Evolutionary conservation across 352 stramenopile species (phyloP), one percentile per base, ranked within the genome.

Genomic region (Pythium phragmitis): DNA sequence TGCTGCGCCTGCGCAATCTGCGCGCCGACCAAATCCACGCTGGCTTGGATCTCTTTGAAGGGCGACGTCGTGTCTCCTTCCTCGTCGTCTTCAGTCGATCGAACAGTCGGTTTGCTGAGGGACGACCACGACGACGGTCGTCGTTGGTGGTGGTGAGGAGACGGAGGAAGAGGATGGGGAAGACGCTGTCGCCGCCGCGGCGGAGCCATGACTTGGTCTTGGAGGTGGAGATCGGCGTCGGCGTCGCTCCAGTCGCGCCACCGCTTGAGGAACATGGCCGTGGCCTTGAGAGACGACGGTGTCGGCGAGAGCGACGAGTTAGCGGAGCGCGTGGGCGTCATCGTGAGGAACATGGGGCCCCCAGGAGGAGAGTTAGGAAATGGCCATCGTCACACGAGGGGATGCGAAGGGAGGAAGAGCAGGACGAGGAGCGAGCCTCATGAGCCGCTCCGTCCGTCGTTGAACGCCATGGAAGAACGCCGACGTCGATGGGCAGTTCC

Each of bases 231-330:
- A 2, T 33, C 26, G 21, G n/a, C 45, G 34, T 42, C 14, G 13
- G 30, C 41, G 9, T 21, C 43, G 19, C 28, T 16, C 52, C 49
- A 59, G 28, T 69, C 57, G 34, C 64, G 57, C 36, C 39, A 63
- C 36, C 58, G 64, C 48, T 75, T 72, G 55, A 47, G 64, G 55
- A 56, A 60, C 42, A 66, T 48, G 33, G 55, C 47, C 36, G 59
- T 60, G 19, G 63, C 59, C 36, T 75, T 75, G 60, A 33, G 43
- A 12, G n/a, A 33, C 11, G 48, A 47, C 13, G 46, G 50, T 45
- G 60, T 62, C 8, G 68, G 68, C 17, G 68, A 75, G 34, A 62
- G 19, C 39, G 57, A 34, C 12, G 60, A 46, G 2, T n/a, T 21
- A 13, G 42, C 11, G 34, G 42, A 17, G 16, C 11, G 48, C n/a